phyloP scores from a whole-genome alignment of 2,329 filamentous ascomycete genomes.

The Teratosphaeria destructans region DNA sequence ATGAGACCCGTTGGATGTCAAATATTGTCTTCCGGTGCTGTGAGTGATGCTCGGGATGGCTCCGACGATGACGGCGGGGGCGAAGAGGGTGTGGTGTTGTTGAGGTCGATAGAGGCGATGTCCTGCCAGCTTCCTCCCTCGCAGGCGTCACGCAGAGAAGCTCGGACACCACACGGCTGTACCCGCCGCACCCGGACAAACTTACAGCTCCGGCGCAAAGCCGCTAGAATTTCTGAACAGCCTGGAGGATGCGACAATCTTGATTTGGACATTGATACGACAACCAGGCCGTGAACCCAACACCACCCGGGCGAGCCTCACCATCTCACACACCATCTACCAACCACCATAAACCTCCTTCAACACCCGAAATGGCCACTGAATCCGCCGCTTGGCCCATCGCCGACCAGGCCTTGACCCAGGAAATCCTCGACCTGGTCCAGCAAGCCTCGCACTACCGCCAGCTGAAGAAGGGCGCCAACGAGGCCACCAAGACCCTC shows the following conservation, averaged over 20 bases:
- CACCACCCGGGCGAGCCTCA: conserved; percentile 20
- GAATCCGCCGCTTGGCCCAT: conserved; percentile 33
- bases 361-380: conserved; percentile 34
- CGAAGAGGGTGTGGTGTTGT: not conserved
- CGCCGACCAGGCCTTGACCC: conserved; percentile 39
- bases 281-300: conserved; percentile 25
- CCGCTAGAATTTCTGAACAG: not conserved
- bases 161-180: not conserved
- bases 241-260: not conserved
- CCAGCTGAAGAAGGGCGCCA: conserved; percentile 82
- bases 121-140: not conserved
- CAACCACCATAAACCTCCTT: conserved; percentile 9
- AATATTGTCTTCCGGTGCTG: not conserved
- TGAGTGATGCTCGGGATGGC: not conserved
- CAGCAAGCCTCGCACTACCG: conserved; percentile 51
- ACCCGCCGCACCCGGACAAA: not conserved
- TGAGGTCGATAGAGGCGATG: not conserved
- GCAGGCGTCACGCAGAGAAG: not conserved
- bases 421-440: conserved; percentile 43
- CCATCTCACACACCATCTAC: conserved; percentile 1
- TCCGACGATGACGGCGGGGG: not conserved
- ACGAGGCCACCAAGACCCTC: conserved; percentile 73
- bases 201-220: not conserved
- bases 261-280: conserved; percentile 2
- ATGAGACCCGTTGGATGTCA: not conserved